Conservation (phyloP, 192 early-diverging fungal species). For the Chytriomyces confervae region DNA sequence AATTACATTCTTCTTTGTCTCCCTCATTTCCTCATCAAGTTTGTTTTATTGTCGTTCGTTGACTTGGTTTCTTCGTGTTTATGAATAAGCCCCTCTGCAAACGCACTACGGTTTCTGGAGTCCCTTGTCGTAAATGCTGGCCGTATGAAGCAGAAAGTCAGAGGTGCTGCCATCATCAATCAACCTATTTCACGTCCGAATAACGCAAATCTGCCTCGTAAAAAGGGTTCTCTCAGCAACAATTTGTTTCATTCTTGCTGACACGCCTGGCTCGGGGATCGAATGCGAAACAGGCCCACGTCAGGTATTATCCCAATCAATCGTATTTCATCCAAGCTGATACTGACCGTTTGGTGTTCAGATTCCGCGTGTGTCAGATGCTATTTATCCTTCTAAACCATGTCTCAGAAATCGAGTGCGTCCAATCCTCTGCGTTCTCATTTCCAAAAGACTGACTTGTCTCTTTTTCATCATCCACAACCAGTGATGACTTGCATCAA, state of each 20-base stretch:
- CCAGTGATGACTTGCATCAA: slow-evolving; percentile 30
- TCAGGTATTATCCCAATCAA: slow-evolving; percentile 1
- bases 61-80: too few species aligned
- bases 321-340: too few species aligned
- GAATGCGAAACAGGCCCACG: slow-evolving; percentile 27
- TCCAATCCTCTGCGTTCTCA: not conserved
- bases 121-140: slow-evolving; percentile 7
- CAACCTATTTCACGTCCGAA: not conserved
- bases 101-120: slow-evolving; percentile 22
- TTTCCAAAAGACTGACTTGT: not conserved
- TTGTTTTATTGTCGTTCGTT: too few species aligned
- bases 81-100: not conserved
- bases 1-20: too few species aligned
- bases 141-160: not conserved
- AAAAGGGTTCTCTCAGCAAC: not conserved
- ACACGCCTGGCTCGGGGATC: not conserved
- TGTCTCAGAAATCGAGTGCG: slow-evolving; percentile 31
- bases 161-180: not conserved
- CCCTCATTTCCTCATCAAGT: too few species aligned
- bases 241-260: slow-evolving; percentile 19
- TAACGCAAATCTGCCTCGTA: not conserved
- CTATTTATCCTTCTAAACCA: slow-evolving; percentile 32
- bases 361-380: slow-evolving; percentile 29
- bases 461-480: not conserved
- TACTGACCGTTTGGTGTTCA: not conserved